Evolutionary conservation across 805 yeast genomes (phyloP).

Genomic region (Candida pini): DNA sequence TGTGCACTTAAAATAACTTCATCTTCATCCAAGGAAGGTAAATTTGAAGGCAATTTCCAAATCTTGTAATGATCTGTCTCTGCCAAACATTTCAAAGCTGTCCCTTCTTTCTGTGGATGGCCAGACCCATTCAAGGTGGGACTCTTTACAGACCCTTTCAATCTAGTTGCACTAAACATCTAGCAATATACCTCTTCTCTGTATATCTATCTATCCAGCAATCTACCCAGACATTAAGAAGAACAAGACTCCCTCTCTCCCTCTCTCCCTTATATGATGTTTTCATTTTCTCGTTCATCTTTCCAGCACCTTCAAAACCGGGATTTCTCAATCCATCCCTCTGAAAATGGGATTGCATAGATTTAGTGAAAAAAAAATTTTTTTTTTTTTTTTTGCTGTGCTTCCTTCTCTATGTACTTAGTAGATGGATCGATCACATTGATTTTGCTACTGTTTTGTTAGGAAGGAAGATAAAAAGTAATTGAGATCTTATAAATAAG

Average conservation of each 20-base stretch:
- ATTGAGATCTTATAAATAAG: too few species aligned
- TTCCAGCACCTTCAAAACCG: slow-evolving; percentile 1
- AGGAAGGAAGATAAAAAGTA: too few species aligned
- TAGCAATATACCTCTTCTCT: too few species aligned
- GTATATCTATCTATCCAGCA: too few species aligned
- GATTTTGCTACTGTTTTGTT: too few species aligned
- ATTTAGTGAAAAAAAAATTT: not conserved
- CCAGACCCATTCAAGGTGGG: not conserved
- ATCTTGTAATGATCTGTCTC: slow-evolving; percentile 55
- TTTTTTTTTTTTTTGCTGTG: not conserved
- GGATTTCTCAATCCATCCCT: slow-evolving; percentile 5
- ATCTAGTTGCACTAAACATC: slow-evolving; percentile 18
- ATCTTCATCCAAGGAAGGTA: slow-evolving; percentile 38
- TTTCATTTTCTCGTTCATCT: too few species aligned
- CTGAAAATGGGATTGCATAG: not conserved
- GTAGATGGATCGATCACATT: too few species aligned
- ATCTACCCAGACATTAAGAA: too few species aligned
- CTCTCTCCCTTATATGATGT: too few species aligned
- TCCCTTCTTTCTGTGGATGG: not conserved
- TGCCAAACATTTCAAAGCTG: slow-evolving; percentile 41
- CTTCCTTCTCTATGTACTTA: not conserved
- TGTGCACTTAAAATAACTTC: slow-evolving; percentile 15
- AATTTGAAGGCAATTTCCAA: slow-evolving; percentile 43
- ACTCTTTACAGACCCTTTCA: slow-evolving; percentile 5
- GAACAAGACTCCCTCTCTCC: too few species aligned